Evolutionary conservation across 305 asterid genomes (phyloP).

Genomic region (Plantago coronopus): DNA sequence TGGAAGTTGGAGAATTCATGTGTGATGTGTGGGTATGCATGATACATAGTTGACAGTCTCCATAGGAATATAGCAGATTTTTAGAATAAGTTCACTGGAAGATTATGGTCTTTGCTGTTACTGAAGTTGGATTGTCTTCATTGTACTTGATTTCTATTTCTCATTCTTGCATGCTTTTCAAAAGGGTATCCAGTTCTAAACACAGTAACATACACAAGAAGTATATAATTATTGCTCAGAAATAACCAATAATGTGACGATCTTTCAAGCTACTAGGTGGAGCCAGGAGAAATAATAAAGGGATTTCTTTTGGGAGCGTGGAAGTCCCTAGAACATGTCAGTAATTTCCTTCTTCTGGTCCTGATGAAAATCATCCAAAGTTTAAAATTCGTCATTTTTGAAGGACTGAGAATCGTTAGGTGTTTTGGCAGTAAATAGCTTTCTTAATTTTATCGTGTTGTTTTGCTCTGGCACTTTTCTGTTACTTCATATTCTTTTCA

Average conservation of each 20-base stretch:
- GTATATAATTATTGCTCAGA: too few species aligned
- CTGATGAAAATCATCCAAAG: too few species aligned
- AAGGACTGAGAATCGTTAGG: neutral
- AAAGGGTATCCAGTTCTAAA: too few species aligned
- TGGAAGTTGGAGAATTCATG: slow-evolving; percentile 1
- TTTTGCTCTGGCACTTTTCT: slow-evolving; percentile 1
- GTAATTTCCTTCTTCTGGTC: too few species aligned
- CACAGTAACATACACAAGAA: too few species aligned
- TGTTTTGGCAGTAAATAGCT: neutral
- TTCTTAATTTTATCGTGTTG: neutral
- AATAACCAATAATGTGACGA: too few species aligned
- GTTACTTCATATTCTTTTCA: slow-evolving; percentile 6
- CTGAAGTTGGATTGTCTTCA: too few species aligned
- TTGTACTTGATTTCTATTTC: slow-evolving; percentile 16
- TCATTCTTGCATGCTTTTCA: slow-evolving; percentile 3
- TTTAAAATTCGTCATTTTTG: neutral
- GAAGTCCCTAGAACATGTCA: too few species aligned
- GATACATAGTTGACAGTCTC: slow-evolving; percentile 3
- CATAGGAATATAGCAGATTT: neutral
- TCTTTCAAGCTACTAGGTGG: too few species aligned
- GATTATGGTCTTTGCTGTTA: too few species aligned
- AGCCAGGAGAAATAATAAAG: too few species aligned
- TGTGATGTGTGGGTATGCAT: neutral
- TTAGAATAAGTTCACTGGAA: slow-evolving; percentile 3
- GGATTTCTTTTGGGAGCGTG: too few species aligned